phyloP scores from a whole-genome alignment of 441 rosid species.

The Mallotus repandus region DNA sequence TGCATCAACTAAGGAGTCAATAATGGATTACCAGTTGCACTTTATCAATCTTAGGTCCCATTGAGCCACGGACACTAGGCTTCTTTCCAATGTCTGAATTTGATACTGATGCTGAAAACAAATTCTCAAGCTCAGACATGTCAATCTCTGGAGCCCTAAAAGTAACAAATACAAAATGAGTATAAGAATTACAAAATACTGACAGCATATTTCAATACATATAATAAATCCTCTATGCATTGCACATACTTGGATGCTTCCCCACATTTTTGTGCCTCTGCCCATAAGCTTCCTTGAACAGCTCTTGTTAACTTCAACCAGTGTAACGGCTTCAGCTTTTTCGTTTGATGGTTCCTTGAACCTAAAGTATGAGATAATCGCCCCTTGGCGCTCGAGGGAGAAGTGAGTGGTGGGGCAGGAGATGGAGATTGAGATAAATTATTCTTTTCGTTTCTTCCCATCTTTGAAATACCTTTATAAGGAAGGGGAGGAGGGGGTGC shows the following conservation, averaged over 20 bases:
- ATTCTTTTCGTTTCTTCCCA: constrained; percentile 10
- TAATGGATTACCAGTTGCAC: constrained; percentile 75
- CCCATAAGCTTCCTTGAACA: constrained; percentile 96
- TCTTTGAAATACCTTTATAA: constrained; percentile 32
- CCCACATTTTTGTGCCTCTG: constrained; percentile 83
- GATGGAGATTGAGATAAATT: constrained; percentile 29
- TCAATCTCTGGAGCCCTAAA: constrained; percentile 92
- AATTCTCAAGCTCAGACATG: constrained; percentile 90
- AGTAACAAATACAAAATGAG: constrained; percentile 18
- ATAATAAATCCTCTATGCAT: constrained; percentile 14
- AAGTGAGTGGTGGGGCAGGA: constrained; percentile 49
- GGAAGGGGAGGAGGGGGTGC: constrained; percentile 46
- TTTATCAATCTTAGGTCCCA: constrained; percentile 73
- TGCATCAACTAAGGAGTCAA: constrained; percentile 3
- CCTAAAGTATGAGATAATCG: constrained; percentile 61
- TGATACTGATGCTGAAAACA: constrained; percentile 75
- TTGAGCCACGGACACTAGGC: constrained; percentile 36
- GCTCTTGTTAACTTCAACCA: constrained; percentile 97
- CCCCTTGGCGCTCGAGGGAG: constrained; percentile 60
- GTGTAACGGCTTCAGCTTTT: constrained; percentile 91
- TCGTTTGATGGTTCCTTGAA: constrained; percentile 50
- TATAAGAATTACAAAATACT: neutral
- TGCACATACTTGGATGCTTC: constrained; percentile 74
- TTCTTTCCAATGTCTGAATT: constrained; percentile 49
- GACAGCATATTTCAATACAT: constrained; percentile 16